Evolutionary conservation across 352 stramenopile species (phyloP).

Genomic region (Globisporangium paddicum): DNA sequence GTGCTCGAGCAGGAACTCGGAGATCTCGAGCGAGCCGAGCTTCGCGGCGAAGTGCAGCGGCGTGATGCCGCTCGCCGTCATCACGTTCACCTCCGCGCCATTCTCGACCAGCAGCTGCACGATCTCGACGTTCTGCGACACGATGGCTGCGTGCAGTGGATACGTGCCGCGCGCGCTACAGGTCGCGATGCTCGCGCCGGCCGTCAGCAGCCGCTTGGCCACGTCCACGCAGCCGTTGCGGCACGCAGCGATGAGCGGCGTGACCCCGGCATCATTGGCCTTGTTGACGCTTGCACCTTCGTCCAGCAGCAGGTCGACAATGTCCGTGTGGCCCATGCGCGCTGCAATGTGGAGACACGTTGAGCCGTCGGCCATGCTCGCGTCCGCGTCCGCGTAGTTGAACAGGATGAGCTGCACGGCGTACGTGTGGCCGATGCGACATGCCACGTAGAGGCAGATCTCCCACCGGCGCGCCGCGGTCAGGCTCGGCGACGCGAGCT

Average conservation of each 20-base stretch:
- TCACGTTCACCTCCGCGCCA: slow-evolving; percentile 66
- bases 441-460: slow-evolving; percentile 68
- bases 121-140: slow-evolving; percentile 60
- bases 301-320: slow-evolving; percentile 58
- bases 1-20: slow-evolving; percentile 60
- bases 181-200: slow-evolving; percentile 34
- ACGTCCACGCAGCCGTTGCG: slow-evolving; percentile 56
- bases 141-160: slow-evolving; percentile 58
- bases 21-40: slow-evolving; percentile 50
- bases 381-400: slow-evolving; percentile 65
- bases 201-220: slow-evolving; percentile 45
- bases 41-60: slow-evolving; percentile 76
- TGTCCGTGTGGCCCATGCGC: slow-evolving; percentile 59
- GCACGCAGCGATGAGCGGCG: slow-evolving; percentile 65
- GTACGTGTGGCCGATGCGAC: slow-evolving; percentile 69
- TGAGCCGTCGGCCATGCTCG: slow-evolving; percentile 50
- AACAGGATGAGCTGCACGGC: slow-evolving; percentile 71
- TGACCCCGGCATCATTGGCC: slow-evolving; percentile 56
- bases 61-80: slow-evolving; percentile 65
- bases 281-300: slow-evolving; percentile 62
- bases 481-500: slow-evolving; percentile 43
- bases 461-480: slow-evolving; percentile 57
- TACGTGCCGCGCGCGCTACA: slow-evolving; percentile 56
- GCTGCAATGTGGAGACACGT: slow-evolving; percentile 71
- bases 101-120: slow-evolving; percentile 59